phyloP scores from a whole-genome alignment of 2,329 filamentous ascomycete genomes.

The Diaporthe aspalathi region DNA sequence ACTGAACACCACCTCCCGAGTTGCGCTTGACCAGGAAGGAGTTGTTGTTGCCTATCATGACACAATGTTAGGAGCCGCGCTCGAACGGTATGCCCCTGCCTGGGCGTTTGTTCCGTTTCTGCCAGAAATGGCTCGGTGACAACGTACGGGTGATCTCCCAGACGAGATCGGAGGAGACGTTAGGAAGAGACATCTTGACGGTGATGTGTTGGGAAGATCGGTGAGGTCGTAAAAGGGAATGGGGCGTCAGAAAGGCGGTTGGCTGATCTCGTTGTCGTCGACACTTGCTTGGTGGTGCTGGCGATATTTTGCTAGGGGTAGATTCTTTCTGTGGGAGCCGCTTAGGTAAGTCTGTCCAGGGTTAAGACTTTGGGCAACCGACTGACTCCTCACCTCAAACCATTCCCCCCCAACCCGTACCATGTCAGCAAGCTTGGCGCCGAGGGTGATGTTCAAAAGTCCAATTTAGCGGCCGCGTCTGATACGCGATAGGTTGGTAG shows the following conservation, averaged over 20 bases:
- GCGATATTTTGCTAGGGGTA: conserved; percentile 38
- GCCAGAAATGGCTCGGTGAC: conserved; percentile 33
- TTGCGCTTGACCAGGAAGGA: conserved; percentile 93
- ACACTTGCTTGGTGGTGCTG: conserved; percentile 5
- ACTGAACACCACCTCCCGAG: conserved; percentile 80
- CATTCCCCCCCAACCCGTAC: no score
- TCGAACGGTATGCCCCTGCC: conserved; percentile 2
- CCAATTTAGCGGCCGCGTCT: conserved; percentile 34
- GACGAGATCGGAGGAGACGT: conserved; percentile 90
- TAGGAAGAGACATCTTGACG: conserved; percentile 72
- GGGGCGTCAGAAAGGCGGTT: conserved; percentile 40
- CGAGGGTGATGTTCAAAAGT: not conserved
- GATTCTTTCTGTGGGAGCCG: conserved; percentile 38
- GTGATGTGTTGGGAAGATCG: conserved; percentile 38
- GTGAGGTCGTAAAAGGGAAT: conserved; percentile 31
- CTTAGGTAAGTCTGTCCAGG: conserved; percentile 33
- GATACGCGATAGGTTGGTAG: conserved; percentile 22
- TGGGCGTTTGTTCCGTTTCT: not conserved
- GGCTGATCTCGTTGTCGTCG: conserved; percentile 35
- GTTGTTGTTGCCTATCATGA: conserved; percentile 84
- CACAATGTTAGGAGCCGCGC: conserved; percentile 37
- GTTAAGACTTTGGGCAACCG: not conserved
- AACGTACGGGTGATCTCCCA: conserved; percentile 95
- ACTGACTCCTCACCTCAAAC: no score
- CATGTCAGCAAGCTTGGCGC: no score